Conservation (phyloP, 129 eudicot species). For the Lactuca saligna region DNA sequence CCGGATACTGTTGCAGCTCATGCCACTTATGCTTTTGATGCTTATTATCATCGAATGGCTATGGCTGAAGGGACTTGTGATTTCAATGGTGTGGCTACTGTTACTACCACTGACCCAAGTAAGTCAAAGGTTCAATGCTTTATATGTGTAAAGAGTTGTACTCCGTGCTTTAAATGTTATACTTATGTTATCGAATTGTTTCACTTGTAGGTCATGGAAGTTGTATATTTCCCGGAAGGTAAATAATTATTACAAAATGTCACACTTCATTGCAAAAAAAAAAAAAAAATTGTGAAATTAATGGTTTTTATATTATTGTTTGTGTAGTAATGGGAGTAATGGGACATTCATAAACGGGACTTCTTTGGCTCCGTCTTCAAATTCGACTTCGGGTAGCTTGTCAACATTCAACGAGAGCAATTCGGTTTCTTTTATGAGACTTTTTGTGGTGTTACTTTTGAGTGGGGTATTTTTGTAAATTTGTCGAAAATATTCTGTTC, state of each 20-base stretch:
- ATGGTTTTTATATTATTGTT: constrained; percentile 14
- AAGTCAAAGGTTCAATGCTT: constrained; percentile 14
- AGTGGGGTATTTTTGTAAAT: constrained; percentile 40
- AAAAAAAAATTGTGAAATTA: not conserved
- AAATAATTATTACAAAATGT: not conserved
- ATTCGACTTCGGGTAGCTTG: constrained; percentile 47
- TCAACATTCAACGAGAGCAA: constrained; percentile 15
- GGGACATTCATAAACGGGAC: constrained; percentile 53
- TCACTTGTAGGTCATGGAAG: constrained; percentile 63
- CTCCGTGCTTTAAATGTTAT: not conserved
- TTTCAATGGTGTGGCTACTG: constrained; percentile 72
- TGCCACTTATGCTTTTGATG: constrained; percentile 72
- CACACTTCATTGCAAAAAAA: not conserved
- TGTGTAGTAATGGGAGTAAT: constrained; percentile 62
- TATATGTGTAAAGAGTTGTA: not conserved
- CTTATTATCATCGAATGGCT: constrained; percentile 64
- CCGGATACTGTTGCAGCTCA: constrained; percentile 64
- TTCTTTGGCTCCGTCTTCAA: constrained; percentile 67
- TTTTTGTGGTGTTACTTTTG: constrained; percentile 36
- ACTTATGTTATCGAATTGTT: not conserved
- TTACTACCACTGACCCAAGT: constrained; percentile 73
- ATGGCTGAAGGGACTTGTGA: constrained; percentile 66
- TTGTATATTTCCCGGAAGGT: constrained; percentile 49
- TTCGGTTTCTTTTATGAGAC: constrained; percentile 20
- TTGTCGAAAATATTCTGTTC: constrained; percentile 19